Percentiles rank a stretch among this genome's conserved stretches.
phyloP scores from a whole-genome alignment of 495 filamentous ascomycete species.

The Neurospora sp. region DNA sequence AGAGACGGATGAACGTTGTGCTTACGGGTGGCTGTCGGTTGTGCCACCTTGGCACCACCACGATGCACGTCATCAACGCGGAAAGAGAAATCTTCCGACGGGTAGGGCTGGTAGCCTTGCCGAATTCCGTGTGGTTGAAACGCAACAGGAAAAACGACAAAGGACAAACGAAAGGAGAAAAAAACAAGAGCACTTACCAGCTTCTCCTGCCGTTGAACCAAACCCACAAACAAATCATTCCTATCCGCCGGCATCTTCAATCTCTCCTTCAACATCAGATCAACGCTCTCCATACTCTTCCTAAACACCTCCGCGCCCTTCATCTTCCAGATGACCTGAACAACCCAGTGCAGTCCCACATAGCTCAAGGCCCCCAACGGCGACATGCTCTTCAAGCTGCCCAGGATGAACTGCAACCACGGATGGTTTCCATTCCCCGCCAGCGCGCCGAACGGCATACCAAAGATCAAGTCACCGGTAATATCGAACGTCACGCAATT shows the following conservation, averaged over 20 bases:
- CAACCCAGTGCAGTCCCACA: constrained; percentile 7
- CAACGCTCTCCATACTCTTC: constrained; percentile 10
- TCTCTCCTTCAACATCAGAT: constrained; percentile 17
- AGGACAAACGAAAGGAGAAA: neutral
- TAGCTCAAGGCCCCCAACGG: constrained; percentile 18
- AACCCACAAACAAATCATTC: constrained; percentile 29
- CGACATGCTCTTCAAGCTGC: constrained; percentile 14
- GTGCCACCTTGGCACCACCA: neutral
- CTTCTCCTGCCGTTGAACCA: constrained; percentile 24
- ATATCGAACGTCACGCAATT: constrained; percentile 50
- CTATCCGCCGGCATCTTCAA: constrained; percentile 19
- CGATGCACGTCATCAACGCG: neutral
- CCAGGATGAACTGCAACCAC: constrained; percentile 23
- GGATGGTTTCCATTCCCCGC: constrained; percentile 18
- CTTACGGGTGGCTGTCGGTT: neutral
- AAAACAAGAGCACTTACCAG: constrained; percentile 3
- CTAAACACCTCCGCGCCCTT: neutral
- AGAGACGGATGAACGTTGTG: neutral
- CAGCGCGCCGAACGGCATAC: constrained; percentile 43
- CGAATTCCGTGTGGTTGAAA: neutral
- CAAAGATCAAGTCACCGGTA: constrained; percentile 46
- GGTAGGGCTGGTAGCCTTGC: neutral
- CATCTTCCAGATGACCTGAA: neutral
- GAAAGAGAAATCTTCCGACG: neutral
- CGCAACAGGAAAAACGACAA: neutral